A percentile compares a stretch with the other conserved stretches of the same genome.
phyloP scores from a whole-genome alignment of 345 rosid genomes.

The Salix viminalis region DNA sequence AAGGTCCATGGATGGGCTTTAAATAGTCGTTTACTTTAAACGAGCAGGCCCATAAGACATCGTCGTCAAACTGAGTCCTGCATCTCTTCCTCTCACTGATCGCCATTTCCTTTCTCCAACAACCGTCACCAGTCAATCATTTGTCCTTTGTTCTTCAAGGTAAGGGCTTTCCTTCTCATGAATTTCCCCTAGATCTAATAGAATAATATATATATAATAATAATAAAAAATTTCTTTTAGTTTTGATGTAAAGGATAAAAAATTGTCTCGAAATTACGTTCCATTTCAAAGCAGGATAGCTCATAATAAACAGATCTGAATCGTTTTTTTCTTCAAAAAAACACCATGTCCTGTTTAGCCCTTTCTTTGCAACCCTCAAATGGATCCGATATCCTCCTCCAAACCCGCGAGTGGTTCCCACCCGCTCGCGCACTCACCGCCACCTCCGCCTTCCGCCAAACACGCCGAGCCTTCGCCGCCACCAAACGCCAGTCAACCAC shows the following conservation, averaged over 20 bases:
- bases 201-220: background rate
- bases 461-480: conserved; percentile 70
- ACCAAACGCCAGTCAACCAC: conserved; percentile 31
- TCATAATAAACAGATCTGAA: background rate
- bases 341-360: conserved; percentile 71
- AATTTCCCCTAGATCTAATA: background rate
- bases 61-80: no score
- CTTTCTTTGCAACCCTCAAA: conserved; percentile 83
- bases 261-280: no score
- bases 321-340: background rate
- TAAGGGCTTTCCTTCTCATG: background rate
- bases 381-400: conserved; percentile 85
- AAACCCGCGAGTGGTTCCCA: conserved; percentile 92
- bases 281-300: background rate
- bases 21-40: no score
- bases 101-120: no score
- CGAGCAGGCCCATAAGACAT: no score
- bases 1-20: no score
- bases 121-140: no score
- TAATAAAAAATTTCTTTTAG: no score
- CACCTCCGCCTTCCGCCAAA: conserved; percentile 87
- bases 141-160: background rate
- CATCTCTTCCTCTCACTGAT: no score
- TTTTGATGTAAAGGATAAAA: no score
- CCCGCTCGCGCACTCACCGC: conserved; percentile 91